These are phyloP conservation scores for Inga leiocalycina DNA, from an alignment of 306 rosid species.

Conservation along the genomic window DNA sequence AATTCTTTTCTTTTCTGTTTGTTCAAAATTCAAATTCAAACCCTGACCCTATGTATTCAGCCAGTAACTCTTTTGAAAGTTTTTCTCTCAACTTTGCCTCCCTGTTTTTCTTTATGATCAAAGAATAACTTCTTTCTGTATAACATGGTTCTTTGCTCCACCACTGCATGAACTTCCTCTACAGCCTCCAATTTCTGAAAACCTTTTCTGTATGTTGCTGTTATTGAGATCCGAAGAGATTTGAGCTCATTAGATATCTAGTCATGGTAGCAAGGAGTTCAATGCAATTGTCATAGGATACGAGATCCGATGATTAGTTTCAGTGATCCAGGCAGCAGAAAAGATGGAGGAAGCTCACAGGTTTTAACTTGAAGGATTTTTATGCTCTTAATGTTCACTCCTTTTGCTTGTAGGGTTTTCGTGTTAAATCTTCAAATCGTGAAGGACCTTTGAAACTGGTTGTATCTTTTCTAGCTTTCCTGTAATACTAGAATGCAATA, in stretches of 20 bases:
- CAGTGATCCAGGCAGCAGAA: neutral
- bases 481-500: neutral
- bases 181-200: neutral
- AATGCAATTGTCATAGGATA: neutral
- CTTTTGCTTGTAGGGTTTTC: neutral
- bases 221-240: neutral
- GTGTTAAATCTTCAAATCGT: neutral
- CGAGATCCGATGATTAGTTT: neutral
- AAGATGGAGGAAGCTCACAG: neutral
- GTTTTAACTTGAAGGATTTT: neutral
- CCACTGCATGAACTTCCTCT: neutral
- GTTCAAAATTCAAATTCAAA: neutral
- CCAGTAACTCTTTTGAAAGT: neutral
- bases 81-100: neutral
- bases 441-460: neutral
- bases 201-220: neutral
- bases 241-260: no score
- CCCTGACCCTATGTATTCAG: neutral
- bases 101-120: neutral
- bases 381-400: neutral
- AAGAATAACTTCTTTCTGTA: neutral
- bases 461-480: neutral
- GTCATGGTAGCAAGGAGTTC: neutral
- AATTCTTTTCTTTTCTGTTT: neutral
- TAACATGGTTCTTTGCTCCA: neutral